Evolutionary conservation across 768 basidiomycete genomes (phyloP), one percentile per base, ranked within the genome.

Genomic region (Mycena filopes): DNA sequence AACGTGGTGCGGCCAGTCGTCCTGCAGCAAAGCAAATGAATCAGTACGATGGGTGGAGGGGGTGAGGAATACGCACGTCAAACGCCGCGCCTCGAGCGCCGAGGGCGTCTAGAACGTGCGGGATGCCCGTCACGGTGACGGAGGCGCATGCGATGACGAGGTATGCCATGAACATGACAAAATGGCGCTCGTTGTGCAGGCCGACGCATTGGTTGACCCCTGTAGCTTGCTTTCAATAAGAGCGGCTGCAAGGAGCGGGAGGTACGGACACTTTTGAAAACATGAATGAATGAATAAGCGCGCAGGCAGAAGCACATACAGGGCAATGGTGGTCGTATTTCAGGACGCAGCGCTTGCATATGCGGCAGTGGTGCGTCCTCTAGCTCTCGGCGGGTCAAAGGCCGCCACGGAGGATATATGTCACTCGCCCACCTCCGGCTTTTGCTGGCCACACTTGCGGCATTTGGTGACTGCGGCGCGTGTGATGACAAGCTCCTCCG

Each of bases 181-280:
- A 99, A 78, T 98, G 95, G 0, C 97, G 89, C 74, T 98, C 96
- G 71, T 99, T 99, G 74, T 97, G 84, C 9, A 99, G 76, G 13
- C 97, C 97, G 46, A 99, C 97, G 74, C 97, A 99, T 86, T 95
- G 94, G 76, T 98, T 98, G 53, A 98, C 88, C 96, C 96, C 94
- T 96, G 73, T 40, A 31, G 20, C 12, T 13, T 38, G 20, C 25
- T 11, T n/a, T 48, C 42, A 63, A 63, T 60, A 49, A 15, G 63
- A 49, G 55, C n/a, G 15, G 4, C 63, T 64, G 12, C 11, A 12
- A 29, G 10, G 36, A 45, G 21, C 20, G 40, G 59, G 23, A 21
- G 23, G 53, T 26, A 55, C 54, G 5, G 33, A 66, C 59, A 66
- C 65, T 61, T 41, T 16, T 42, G 15, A 31, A 18, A 11, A 25